phyloP scores from a whole-genome alignment of 2,329 filamentous ascomycete species.

The Penicillium sp. region DNA sequence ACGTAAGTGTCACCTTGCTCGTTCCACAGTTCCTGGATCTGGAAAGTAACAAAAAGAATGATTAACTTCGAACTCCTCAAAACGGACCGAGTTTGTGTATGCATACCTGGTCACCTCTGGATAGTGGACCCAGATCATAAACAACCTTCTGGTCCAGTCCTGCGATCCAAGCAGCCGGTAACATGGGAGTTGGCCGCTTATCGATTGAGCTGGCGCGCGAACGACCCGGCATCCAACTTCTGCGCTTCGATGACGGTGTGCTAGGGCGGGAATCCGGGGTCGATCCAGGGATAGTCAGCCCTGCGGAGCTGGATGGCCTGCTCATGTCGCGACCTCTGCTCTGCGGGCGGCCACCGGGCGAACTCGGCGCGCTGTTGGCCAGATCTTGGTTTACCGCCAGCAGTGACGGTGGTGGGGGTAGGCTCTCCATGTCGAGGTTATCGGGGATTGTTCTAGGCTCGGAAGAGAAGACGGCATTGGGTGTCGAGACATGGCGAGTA shows the following conservation, averaged over 20 bases:
- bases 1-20: conserved; percentile 62
- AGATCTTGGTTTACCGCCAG: conserved; percentile 40
- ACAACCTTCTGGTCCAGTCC: conserved; percentile 57
- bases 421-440: conserved; percentile 32
- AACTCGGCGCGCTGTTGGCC: conserved; percentile 34
- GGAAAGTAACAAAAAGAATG: background rate
- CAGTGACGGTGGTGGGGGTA: conserved; percentile 44
- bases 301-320: conserved; percentile 36
- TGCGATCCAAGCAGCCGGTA: conserved; percentile 57
- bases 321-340: conserved; percentile 41
- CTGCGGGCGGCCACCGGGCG: conserved; percentile 34
- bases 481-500: conserved; percentile 37
- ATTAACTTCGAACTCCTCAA: background rate
- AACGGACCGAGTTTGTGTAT: background rate
- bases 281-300: conserved; percentile 35
- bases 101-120: conserved; percentile 54
- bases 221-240: conserved; percentile 48
- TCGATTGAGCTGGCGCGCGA: conserved; percentile 36
- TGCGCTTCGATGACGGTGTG: conserved; percentile 41
- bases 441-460: conserved; percentile 32
- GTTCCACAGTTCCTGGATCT: conserved; percentile 63
- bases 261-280: conserved; percentile 36
- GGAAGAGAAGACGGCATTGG: conserved; percentile 28
- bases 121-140: conserved; percentile 55
- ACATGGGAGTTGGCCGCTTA: conserved; percentile 32